Conservation (phyloP, 2,329 filamentous ascomycete genomes). For the Aspergillus glaucus region DNA sequence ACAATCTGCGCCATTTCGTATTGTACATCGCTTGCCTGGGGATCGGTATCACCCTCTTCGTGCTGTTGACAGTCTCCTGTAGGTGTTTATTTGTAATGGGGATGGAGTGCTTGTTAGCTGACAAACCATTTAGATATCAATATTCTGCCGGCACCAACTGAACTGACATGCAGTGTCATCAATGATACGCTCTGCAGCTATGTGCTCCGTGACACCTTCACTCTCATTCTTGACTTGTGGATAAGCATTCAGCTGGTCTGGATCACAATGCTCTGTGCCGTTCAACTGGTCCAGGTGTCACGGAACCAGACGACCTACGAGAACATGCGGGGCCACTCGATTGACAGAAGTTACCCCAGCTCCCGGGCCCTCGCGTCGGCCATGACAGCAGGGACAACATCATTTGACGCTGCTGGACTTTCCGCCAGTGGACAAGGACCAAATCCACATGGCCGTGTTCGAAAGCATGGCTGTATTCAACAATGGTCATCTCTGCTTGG, state of each 20-base stretch:
- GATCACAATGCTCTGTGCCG: constrained; percentile 94
- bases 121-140: constrained; percentile 51
- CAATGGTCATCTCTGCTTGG: constrained; percentile 82
- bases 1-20: constrained; percentile 95
- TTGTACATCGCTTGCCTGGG: constrained; percentile 78
- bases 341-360: constrained; percentile 48
- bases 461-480: constrained; percentile 58
- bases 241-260: constrained; percentile 77
- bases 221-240: constrained; percentile 74
- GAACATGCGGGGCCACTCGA: constrained; percentile 78
- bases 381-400: constrained; percentile 64
- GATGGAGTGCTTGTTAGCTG: not conserved
- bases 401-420: constrained; percentile 63
- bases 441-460: constrained; percentile 48
- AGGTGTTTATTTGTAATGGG: constrained; percentile 28
- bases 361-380: constrained; percentile 57
- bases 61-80: constrained; percentile 69
- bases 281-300: constrained; percentile 87
- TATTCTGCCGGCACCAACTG: constrained; percentile 47
- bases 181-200: constrained; percentile 68
- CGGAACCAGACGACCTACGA: constrained; percentile 94
- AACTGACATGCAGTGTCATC: constrained; percentile 63
- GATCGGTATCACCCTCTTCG: constrained; percentile 64
- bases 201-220: constrained; percentile 76
- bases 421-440: constrained; percentile 60